phyloP scores from a whole-genome alignment of 1,284 basidiomycete species.

The Inonotus hispidus region DNA sequence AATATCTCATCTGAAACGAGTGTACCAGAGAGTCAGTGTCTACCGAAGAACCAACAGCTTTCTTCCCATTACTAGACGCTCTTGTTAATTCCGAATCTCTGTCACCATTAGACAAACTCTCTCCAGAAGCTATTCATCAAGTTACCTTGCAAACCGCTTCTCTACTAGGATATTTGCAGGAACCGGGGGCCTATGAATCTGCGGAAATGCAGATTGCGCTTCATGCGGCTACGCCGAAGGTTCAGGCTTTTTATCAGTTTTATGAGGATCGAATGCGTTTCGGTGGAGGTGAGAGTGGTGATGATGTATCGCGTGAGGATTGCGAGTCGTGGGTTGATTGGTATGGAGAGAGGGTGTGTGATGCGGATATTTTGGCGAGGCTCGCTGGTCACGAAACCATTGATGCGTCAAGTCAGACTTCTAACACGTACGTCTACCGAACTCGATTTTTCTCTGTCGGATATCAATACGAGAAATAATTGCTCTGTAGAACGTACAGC shows the following conservation, averaged over 20 bases:
- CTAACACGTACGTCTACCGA: constrained; percentile 18
- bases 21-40: constrained; percentile 50
- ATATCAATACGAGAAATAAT: neutral
- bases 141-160: constrained; percentile 47
- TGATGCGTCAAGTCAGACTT: constrained; percentile 29
- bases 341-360: constrained; percentile 75
- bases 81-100: constrained; percentile 49
- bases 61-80: constrained; percentile 64
- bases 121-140: constrained; percentile 50
- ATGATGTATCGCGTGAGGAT: constrained; percentile 26
- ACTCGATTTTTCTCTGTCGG: neutral
- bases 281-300: neutral
- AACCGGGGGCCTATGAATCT: constrained; percentile 42
- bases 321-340: constrained; percentile 89
- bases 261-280: constrained; percentile 39
- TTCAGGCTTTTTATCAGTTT: constrained; percentile 69
- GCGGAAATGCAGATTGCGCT: constrained; percentile 62
- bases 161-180: constrained; percentile 41
- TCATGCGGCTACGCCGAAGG: constrained; percentile 62
- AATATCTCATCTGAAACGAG: neutral
- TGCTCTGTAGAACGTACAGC: neutral
- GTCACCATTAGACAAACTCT: constrained; percentile 31
- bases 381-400: constrained; percentile 54
- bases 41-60: constrained; percentile 60
- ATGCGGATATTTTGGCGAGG: constrained; percentile 53